Evolutionary conservation across 495 filamentous ascomycete genomes (phyloP).

Genomic region (Neurospora terricola): DNA sequence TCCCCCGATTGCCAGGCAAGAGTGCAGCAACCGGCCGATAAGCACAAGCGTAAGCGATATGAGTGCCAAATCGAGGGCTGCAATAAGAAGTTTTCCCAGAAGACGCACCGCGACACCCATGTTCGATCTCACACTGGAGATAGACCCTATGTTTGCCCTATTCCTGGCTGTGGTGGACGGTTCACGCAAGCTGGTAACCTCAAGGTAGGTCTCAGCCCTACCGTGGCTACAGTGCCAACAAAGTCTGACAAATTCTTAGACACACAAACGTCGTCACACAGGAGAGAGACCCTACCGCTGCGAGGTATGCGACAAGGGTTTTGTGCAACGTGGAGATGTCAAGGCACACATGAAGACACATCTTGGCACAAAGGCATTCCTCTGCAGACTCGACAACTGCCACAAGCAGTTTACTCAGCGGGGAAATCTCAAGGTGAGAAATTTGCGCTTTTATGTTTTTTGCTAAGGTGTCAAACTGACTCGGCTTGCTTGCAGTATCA

Average conservation of each 20-base stretch:
- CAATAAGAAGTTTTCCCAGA: constrained; percentile 77
- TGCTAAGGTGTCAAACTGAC: neutral
- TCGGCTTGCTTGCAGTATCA: constrained; percentile 52
- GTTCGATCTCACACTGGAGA: constrained; percentile 82
- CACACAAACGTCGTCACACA: constrained; percentile 28
- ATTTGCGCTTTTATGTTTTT: neutral
- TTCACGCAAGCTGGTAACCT: constrained; percentile 89
- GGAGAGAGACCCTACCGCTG: constrained; percentile 82
- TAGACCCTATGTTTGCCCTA: constrained; percentile 69
- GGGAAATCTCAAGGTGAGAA: constrained; percentile 73
- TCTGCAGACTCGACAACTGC: constrained; percentile 71
- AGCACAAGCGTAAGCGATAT: constrained; percentile 52
- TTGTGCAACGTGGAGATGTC: constrained; percentile 83
- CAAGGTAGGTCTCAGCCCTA: constrained; percentile 46
- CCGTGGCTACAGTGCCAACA: neutral
- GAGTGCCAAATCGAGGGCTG: constrained; percentile 67
- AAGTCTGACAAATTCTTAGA: constrained; percentile 10
- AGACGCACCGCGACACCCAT: constrained; percentile 90
- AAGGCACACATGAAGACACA: constrained; percentile 82
- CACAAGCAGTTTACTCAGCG: constrained; percentile 79
- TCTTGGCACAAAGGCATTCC: constrained; percentile 64
- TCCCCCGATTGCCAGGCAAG: neutral
- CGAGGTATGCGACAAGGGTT: constrained; percentile 72
- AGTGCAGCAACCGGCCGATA: neutral
- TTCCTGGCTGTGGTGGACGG: constrained; percentile 70